Evolutionary conservation across 768 basidiomycete species (phyloP).

Genomic region (Russula lepida): DNA sequence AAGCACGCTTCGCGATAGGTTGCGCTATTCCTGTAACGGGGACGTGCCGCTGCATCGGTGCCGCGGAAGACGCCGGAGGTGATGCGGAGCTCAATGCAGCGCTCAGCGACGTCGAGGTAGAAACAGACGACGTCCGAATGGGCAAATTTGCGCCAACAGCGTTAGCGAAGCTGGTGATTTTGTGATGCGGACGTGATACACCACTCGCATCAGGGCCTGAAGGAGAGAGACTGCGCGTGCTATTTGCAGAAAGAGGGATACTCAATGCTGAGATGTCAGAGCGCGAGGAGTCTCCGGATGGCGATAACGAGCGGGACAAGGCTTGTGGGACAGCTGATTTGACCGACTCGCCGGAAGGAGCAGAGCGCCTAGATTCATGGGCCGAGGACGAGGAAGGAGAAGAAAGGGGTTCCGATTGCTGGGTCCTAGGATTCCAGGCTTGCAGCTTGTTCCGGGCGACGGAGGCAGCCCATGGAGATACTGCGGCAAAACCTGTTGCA

Average conservation of each 20-base stretch:
- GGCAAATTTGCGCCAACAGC: neutral
- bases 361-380: neutral
- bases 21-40: neutral
- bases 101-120: neutral
- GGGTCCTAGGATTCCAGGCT: constrained; percentile 10
- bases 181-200: neutral
- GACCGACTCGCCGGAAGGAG: constrained; percentile 1
- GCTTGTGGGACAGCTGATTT: neutral
- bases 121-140: neutral
- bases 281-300: constrained; percentile 7
- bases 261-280: constrained; percentile 9
- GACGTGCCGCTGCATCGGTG: neutral
- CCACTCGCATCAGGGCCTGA: neutral
- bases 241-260: constrained; percentile 1
- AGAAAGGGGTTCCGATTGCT: constrained; percentile 6
- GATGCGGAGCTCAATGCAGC: neutral
- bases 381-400: constrained; percentile 14
- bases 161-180: neutral
- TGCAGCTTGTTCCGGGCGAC: constrained; percentile 4
- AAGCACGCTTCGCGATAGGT: constrained; percentile 7
- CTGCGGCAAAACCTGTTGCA: neutral
- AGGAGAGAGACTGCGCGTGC: constrained; percentile 5
- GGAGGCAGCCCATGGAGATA: constrained; percentile 8
- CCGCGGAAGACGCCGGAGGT: neutral
- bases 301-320: constrained; percentile 17